Percentiles rank a stretch among this genome's conserved stretches.
Conservation (phyloP, 306 rosid genomes). For the Dalbergia cochinchinensis region DNA sequence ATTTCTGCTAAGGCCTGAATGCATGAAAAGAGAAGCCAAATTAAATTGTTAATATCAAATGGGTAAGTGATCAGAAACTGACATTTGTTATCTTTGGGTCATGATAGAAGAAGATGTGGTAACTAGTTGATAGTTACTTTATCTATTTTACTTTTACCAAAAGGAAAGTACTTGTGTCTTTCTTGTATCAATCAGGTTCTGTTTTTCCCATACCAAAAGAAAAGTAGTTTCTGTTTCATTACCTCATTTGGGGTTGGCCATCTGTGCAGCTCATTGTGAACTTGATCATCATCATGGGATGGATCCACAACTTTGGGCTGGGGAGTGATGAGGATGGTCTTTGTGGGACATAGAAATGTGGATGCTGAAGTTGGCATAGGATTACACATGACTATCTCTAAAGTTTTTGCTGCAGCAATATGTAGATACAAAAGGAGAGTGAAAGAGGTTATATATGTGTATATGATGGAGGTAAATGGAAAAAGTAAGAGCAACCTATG, state of each 20-base stretch:
- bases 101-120: constrained; percentile 6
- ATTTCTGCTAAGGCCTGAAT: constrained; percentile 81
- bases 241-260: constrained; percentile 95
- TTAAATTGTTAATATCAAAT: constrained; percentile 7
- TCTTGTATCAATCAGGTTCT: background rate
- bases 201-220: too few species aligned
- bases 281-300: constrained; percentile 34
- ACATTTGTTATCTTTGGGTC: constrained; percentile 29
- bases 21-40: constrained; percentile 26
- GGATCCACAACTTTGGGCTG: constrained; percentile 46
- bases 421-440: constrained; percentile 27
- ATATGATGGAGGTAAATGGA: constrained; percentile 10
- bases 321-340: constrained; percentile 58
- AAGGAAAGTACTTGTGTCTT: background rate
- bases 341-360: constrained; percentile 62
- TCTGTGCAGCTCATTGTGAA: constrained; percentile 65
- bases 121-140: constrained; percentile 29
- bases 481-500: background rate
- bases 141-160: constrained; percentile 3
- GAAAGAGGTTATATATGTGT: background rate
- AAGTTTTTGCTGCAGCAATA: background rate
- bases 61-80: background rate
- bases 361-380: constrained; percentile 74
- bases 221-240: constrained; percentile 18
- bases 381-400: constrained; percentile 62